Base-by-base conservation (phyloP, 2,329 filamentous ascomycete species). In the Diaporthe ilicicola region DNA sequence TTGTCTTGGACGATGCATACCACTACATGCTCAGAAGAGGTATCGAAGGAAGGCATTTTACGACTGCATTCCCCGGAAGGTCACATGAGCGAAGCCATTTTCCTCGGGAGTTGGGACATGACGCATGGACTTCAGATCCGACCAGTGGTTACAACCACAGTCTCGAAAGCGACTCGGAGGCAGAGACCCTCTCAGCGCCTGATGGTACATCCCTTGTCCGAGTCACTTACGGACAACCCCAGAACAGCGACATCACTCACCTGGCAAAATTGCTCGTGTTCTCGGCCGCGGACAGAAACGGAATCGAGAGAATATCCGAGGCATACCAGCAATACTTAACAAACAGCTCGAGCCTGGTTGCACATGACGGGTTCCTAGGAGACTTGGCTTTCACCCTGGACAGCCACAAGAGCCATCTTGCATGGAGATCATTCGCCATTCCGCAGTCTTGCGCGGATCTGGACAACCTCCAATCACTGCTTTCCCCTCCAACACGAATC, bases 321-420 rank as follows among this genome's bases (percentile, higher is more conserved):
- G 2, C 12, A 4, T 46, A 46, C 8, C 8, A 42, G 7, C 8
- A 12, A 27, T 55, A 34, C 50, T 54, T 2, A 15, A 29, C 24
- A 54, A 6, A 32, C n/a, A n/a, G n/a, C n/a, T 54, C 13, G 51
- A 32, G 13, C 32, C 51, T 34, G 15, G n/a, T n/a, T n/a, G n/a
- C n/a, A n/a, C 51, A 34, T 32, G 51, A 42, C 3, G 27, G 13
- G 17, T 13, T 34, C 51, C 2, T 32, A 19, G 39, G 15, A 3
- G 69, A 72, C 9, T 72, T 80, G 27, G 76, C 76, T 1, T 79
- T 75, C 59, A 79, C 77, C 1, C 72, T 79, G 22, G 74, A 74
- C 1, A 56, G 74, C 9, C 74, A 77, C 22, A 71, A 78, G 55
- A 79, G 74, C 42, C 71, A 72, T 37, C 74, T 78, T 73, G 67